These are phyloP conservation scores for Russula dissimulans DNA, from an alignment of 768 basidiomycete species.

Conservation along the genomic window DNA sequence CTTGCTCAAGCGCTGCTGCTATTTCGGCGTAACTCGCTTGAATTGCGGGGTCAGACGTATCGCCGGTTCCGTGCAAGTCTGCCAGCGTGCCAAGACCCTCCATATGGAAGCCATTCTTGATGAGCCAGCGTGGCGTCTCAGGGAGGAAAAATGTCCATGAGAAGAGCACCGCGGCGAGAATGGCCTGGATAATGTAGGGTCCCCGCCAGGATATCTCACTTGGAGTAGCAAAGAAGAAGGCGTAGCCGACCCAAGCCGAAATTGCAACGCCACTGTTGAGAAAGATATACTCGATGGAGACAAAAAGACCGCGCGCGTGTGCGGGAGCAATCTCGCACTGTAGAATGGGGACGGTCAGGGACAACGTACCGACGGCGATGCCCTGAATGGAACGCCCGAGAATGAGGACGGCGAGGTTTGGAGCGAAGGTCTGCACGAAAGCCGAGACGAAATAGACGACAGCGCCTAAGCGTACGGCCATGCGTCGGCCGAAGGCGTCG, in stretches of 20 bases:
- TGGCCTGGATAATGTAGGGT: conserved; percentile 45
- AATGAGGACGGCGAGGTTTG: conserved; percentile 45
- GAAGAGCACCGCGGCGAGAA: conserved; percentile 39
- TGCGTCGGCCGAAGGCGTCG: conserved; percentile 41
- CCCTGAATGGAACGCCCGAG: conserved; percentile 64
- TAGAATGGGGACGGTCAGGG: conserved; percentile 15
- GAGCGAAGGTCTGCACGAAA: conserved; percentile 41
- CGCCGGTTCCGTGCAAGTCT: conserved; percentile 46
- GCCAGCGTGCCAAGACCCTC: conserved; percentile 46
- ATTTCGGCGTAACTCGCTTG: conserved; percentile 38
- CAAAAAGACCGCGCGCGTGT: conserved; percentile 41
- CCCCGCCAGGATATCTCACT: conserved; percentile 47
- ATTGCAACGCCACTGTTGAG: conserved; percentile 27
- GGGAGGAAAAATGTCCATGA: conserved; percentile 41
- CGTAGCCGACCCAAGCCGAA: conserved; percentile 31
- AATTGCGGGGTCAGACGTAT: conserved; percentile 35
- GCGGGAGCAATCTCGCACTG: conserved; percentile 21
- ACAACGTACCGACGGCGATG: conserved; percentile 56
- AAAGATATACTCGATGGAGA: conserved; percentile 45
- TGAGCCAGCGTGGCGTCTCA: conserved; percentile 46
- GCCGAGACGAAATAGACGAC: conserved; percentile 41
- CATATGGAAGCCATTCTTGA: conserved; percentile 41
- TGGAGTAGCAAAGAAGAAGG: conserved; percentile 40
- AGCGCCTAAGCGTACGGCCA: conserved; percentile 42
- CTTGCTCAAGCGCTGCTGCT: conserved; percentile 32